Base-by-base conservation (phyloP, 2,329 filamentous ascomycete genomes). In the Aspergillus vadensis region DNA sequence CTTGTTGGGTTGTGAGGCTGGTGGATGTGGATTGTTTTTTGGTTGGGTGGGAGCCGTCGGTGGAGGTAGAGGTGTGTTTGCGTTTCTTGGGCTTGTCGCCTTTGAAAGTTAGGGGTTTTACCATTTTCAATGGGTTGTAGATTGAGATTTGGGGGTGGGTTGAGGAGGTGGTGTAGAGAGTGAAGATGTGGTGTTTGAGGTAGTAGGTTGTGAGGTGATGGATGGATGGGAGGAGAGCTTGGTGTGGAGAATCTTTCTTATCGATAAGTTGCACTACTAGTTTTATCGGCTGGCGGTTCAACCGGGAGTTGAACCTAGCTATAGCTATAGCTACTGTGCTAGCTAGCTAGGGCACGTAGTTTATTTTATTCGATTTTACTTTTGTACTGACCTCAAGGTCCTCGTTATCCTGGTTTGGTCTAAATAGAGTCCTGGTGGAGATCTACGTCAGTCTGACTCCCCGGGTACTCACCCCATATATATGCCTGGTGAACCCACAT, bases 41-140 rank as follows among this genome's bases (percentile, higher is more conserved):
- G 58, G 66, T 51, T 68, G 70, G 70, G 67, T 47, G 67, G 58
- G 32, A 30, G 27, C 9, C 9, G 12, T 75, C 73, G 27, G 77
- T 79, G 47, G 86, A 81, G 51, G 80, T 77, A 61, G 86, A 81
- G 49, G 84, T 79, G 68, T 91, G 87, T 84, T 97, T 97, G 76
- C 92, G 86, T 83, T 97, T 97, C 79, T 95, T 97, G 61, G 86
- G 80, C 80, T 95, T 97, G 80, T 99, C 95, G 82, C 95, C 95
- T 80, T 99, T 99, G 84, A 99, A 99, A 52, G 87, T 83, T 60
- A 99, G 85, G 51, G 94, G 88, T 76, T 96, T 97, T 69, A 96
- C 76, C 77, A 77, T 79, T 61, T 68, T 27, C 25, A 27, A 27
- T 27, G 25, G 25, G n/a, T n/a, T 8, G 25, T 2, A 2, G 25